A percentile compares a stretch with the other conserved stretches of the same genome.
These are phyloP conservation scores for Cryptococcus maquisensis DNA, from an alignment of 1,284 basidiomycete species.

Conservation along the genomic window DNA sequence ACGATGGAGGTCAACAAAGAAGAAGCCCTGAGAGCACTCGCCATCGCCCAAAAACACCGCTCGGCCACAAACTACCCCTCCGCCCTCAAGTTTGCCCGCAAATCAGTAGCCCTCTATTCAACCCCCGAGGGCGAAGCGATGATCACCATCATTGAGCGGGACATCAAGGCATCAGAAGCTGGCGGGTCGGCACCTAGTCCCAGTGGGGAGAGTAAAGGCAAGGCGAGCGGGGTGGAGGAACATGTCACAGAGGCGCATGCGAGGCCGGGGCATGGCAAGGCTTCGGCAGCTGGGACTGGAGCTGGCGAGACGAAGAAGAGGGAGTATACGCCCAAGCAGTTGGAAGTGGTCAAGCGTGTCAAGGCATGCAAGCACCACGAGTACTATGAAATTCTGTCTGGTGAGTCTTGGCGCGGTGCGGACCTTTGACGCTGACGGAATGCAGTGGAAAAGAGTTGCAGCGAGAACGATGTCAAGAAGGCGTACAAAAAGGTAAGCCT, in stretches of 20 bases:
- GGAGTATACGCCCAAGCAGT: constrained; percentile 81
- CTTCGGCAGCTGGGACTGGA: constrained; percentile 2
- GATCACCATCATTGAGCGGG: constrained; percentile 45
- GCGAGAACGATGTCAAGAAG: constrained; percentile 89
- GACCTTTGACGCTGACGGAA: not conserved
- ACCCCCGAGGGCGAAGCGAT: constrained; percentile 65
- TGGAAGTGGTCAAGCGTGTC: constrained; percentile 80
- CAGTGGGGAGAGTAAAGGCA: constrained; percentile 17
- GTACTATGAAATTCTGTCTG: constrained; percentile 87
- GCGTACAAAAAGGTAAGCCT: constrained; percentile 86
- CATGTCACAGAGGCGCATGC: constrained; percentile 43
- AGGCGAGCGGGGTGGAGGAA: constrained; percentile 45
- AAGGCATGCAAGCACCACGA: constrained; percentile 78
- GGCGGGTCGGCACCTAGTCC: constrained; percentile 9
- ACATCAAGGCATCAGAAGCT: constrained; percentile 32
- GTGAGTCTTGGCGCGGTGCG: constrained; percentile 26
- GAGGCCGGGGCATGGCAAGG: constrained; percentile 8
- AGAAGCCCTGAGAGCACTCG: constrained; percentile 74
- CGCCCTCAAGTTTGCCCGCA: constrained; percentile 85
- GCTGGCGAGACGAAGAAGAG: constrained; percentile 56
- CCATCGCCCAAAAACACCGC: constrained; percentile 69
- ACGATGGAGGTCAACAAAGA: constrained; percentile 84
- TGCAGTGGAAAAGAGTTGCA: constrained; percentile 71
- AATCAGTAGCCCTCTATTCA: constrained; percentile 77
- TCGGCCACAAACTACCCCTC: constrained; percentile 66